phyloP scores from a whole-genome alignment of 164 flowering plant species.

The Amborella trichopoda region DNA sequence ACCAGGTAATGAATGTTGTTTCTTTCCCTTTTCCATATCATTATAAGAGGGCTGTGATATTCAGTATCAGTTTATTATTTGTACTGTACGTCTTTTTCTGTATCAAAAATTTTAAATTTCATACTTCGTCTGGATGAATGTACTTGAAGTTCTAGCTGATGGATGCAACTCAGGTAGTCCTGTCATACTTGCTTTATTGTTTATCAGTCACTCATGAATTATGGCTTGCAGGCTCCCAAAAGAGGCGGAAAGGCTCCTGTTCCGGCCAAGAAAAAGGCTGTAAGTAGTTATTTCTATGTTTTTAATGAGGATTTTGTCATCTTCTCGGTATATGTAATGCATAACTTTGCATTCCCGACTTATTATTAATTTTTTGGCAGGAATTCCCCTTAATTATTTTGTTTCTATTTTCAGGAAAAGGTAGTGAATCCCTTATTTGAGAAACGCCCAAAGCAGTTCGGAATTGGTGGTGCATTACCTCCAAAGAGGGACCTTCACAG shows the following conservation, averaged over 20 bases:
- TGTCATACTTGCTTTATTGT: too few species aligned
- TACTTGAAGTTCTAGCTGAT: too few species aligned
- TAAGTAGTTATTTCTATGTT: constrained; percentile 7
- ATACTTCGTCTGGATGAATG: too few species aligned
- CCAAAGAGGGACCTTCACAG: constrained; percentile 21
- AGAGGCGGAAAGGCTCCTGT: constrained; percentile 29
- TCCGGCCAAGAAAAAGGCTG: constrained; percentile 30
- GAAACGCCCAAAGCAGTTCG: constrained; percentile 70
- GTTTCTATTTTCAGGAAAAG: constrained; percentile 20
- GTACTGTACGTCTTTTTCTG: too few species aligned
- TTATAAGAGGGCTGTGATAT: too few species aligned
- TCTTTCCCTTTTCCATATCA: too few species aligned
- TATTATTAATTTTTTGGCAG: neutral
- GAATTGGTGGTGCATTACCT: constrained; percentile 28
- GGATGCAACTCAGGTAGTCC: too few species aligned
- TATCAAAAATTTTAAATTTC: too few species aligned
- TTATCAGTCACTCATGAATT: too few species aligned
- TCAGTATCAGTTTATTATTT: too few species aligned
- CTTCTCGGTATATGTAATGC: neutral
- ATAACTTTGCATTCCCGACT: neutral
- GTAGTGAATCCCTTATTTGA: constrained; percentile 54
- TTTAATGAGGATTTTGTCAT: neutral
- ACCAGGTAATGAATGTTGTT: too few species aligned
- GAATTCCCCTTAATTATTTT: neutral
- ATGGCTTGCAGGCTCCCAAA: constrained; percentile 36